A percentile compares a stretch with the other conserved stretches of the same genome.
phyloP scores from a whole-genome alignment of 2,329 filamentous ascomycete genomes.

The Ophiostoma ips region DNA sequence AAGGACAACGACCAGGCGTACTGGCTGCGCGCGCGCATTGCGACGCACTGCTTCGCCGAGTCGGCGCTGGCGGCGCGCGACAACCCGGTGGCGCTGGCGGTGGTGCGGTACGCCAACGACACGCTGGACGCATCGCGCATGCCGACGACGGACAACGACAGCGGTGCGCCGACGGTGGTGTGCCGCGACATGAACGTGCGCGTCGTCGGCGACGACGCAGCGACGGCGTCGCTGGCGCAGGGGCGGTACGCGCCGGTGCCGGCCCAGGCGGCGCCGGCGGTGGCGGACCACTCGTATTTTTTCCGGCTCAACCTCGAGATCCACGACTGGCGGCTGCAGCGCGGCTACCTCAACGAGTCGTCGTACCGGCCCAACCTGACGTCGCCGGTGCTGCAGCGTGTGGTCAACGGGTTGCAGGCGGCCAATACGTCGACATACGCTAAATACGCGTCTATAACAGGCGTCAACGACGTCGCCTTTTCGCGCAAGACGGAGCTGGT shows the following conservation, averaged over 20 bases:
- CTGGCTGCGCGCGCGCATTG: conserved; percentile 51
- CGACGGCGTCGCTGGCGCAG: conserved; percentile 11
- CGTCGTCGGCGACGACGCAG: conserved; percentile 13
- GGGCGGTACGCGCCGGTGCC: conserved; percentile 28
- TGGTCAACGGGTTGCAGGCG: conserved; percentile 29
- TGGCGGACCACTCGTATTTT: conserved; percentile 38
- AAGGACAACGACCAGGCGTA: conserved; percentile 43
- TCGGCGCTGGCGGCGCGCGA: conserved; percentile 29
- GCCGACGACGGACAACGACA: conserved; percentile 23
- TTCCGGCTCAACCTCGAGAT: conserved; percentile 46
- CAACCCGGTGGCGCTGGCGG: conserved; percentile 32
- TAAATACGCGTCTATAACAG: conserved; percentile 29
- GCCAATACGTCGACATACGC: conserved; percentile 33
- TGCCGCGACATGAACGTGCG: conserved; percentile 34
- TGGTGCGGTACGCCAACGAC: conserved; percentile 30
- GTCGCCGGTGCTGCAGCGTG: conserved; percentile 35
- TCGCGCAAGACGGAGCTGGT: conserved; percentile 36
- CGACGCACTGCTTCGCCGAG: conserved; percentile 44
- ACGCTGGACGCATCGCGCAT: neutral
- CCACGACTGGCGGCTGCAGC: conserved; percentile 40
- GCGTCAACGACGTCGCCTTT: conserved; percentile 34
- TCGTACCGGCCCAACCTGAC: conserved; percentile 35
- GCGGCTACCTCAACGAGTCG: conserved; percentile 44
- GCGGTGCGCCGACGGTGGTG: conserved; percentile 23
- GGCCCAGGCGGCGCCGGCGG: conserved; percentile 26